Base-by-base conservation (phyloP, 2,329 filamentous ascomycete genomes). In the Exutisphaerella laricina region DNA sequence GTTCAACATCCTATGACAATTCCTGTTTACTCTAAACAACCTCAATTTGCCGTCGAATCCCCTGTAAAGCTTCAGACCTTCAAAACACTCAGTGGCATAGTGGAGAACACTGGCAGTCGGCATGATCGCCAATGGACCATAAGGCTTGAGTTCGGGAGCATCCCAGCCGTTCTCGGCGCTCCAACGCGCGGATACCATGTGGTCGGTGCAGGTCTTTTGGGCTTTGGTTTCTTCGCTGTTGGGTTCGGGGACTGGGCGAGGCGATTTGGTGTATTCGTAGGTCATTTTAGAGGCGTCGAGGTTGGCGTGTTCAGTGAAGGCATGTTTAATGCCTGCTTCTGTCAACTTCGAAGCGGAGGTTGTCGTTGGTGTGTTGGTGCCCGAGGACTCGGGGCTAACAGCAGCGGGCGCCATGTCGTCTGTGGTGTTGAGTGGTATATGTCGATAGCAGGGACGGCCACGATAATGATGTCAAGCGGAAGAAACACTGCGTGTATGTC, bases 71-170 rank as follows among this genome's bases (percentile, higher is more conserved):
- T 94, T 94, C 70, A 82, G 74, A 9, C 88, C 88, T 68, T 94
- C 88, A 69, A 94, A 94, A 66, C 88, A 94, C 67, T 90, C 84
- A 35, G 87, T 94, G 8, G 87, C 88, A 67, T 94, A 94, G 73
- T 94, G 88, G 47, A 94, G 75, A 48, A 82, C 80, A 3, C 81
- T 85, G 10, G 87, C 85, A 4, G 84, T 89, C 25, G 88, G 88
- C 70, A 87, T 84, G 58, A 94, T 79, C 50, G 75, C 75, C 40
- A 94, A 70, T 8, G 85, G 83, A 0, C 85, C 84, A 65, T 87
- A 92, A 18, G 87, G 84, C 62, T 79, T 78, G 45, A 94, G 75
- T 56, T 83, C 75, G 1, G 88, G 88, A 1, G 77, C 72, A 26
- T 75, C 73, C 88, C 88, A 94, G 56, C 88, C 88, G 14, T 67